Evolutionary conservation across 1,284 basidiomycete species (phyloP).

Genomic region (Cryptococcus amylolentus): DNA sequence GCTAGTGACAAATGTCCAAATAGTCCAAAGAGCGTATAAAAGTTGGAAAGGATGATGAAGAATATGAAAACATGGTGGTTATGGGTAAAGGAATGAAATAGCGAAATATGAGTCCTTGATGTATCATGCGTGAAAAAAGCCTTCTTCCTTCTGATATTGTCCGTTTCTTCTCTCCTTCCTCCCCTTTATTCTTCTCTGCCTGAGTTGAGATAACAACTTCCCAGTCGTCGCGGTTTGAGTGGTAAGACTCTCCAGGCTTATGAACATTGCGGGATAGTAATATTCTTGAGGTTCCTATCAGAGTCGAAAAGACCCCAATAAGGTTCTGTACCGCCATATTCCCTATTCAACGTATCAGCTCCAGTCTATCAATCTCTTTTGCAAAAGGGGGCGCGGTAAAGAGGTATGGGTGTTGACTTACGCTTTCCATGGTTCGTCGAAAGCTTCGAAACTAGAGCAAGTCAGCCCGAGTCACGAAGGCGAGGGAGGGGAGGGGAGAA

Average conservation of each 20-base stretch:
- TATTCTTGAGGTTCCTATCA: slow-evolving; percentile 52
- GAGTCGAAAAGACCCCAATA: slow-evolving; percentile 64
- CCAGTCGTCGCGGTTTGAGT: too few relatives aligned
- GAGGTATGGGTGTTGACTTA: slow-evolving; percentile 25
- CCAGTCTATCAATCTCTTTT: not conserved
- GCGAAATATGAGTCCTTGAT: too few relatives aligned
- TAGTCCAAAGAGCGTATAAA: too few relatives aligned
- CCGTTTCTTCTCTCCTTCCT: not conserved
- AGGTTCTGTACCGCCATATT: slow-evolving; percentile 81
- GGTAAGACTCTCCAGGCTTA: not conserved
- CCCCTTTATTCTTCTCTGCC: too few relatives aligned
- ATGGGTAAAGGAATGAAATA: too few relatives aligned
- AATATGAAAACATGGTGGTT: too few relatives aligned
- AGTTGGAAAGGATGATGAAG: too few relatives aligned
- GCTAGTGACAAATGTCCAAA: too few relatives aligned
- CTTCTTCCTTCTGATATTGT: not conserved
- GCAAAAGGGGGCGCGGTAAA: not conserved
- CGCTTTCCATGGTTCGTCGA: slow-evolving; percentile 82
- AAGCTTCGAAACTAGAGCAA: slow-evolving; percentile 56
- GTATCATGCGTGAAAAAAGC: not conserved
- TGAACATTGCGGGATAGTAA: slow-evolving; percentile 52
- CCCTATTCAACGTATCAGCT: slow-evolving; percentile 10
- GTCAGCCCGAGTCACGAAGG: not conserved
- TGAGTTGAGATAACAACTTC: too few relatives aligned
- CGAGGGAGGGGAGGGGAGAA: not conserved